phyloP scores from a whole-genome alignment of 768 basidiomycete species.

The Boletus rex-veris region DNA sequence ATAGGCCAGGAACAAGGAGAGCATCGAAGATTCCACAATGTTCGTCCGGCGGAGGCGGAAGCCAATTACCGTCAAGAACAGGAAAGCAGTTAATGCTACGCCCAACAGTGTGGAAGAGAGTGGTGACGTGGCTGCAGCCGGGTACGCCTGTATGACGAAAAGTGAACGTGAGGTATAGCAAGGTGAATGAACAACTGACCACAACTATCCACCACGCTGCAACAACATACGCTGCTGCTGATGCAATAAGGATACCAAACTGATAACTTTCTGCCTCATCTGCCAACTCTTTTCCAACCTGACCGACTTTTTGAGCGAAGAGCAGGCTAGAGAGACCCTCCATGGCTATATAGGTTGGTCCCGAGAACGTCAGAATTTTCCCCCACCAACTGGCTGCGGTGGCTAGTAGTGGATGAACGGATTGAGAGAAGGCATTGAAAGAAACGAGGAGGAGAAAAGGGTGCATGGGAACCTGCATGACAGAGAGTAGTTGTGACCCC shows the following conservation, averaged over 20 bases:
- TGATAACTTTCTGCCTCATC: slow-evolving; percentile 74
- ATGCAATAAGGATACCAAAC: slow-evolving; percentile 69
- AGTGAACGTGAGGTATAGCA: slow-evolving; percentile 6
- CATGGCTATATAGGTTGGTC: slow-evolving; percentile 76
- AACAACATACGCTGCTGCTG: slow-evolving; percentile 75
- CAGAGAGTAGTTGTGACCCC: slow-evolving; percentile 66
- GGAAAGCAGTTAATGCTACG: slow-evolving; percentile 79
- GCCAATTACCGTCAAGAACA: slow-evolving; percentile 90
- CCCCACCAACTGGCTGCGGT: slow-evolving; percentile 71
- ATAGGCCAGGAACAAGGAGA: slow-evolving; percentile 86
- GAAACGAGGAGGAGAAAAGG: slow-evolving; percentile 81
- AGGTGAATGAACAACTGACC: slow-evolving; percentile 42
- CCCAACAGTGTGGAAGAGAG: slow-evolving; percentile 88
- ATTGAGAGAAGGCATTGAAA: slow-evolving; percentile 78
- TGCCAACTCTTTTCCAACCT: slow-evolving; percentile 69
- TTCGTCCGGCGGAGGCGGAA: slow-evolving; percentile 87
- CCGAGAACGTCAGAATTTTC: slow-evolving; percentile 60
- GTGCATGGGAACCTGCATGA: slow-evolving; percentile 84
- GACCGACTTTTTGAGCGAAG: slow-evolving; percentile 77
- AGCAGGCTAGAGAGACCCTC: slow-evolving; percentile 83
- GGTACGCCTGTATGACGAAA: slow-evolving; percentile 57
- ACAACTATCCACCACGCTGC: slow-evolving; percentile 86
- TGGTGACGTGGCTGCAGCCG: slow-evolving; percentile 77
- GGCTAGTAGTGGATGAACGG: slow-evolving; percentile 54
- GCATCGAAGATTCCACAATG: slow-evolving; percentile 85